A percentile compares a stretch with the other conserved stretches of the same genome.
phyloP scores from a whole-genome alignment of 306 rosid genomes.

The Malus sylvestris region DNA sequence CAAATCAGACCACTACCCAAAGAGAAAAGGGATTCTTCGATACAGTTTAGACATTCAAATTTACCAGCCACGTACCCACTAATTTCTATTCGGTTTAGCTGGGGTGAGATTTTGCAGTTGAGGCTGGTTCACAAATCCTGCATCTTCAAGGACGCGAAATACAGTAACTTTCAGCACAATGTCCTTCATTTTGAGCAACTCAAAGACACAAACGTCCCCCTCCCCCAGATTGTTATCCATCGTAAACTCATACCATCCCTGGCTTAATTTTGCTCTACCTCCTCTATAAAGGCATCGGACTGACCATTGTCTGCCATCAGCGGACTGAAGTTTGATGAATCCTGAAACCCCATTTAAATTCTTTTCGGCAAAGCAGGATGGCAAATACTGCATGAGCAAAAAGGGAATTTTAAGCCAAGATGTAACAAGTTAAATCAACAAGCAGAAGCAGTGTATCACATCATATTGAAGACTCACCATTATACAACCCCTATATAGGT shows the following conservation, averaged over 20 bases:
- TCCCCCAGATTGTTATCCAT: slow-evolving; percentile 83
- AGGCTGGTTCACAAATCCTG: slow-evolving; percentile 33
- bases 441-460: neutral
- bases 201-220: slow-evolving; percentile 96
- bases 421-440: neutral
- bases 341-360: slow-evolving; percentile 80
- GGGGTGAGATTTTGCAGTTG: slow-evolving; percentile 35
- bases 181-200: slow-evolving; percentile 56
- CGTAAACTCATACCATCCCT: slow-evolving; percentile 90
- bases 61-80: slow-evolving; percentile 9
- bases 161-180: slow-evolving; percentile 73
- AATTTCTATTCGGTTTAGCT: slow-evolving; percentile 46
- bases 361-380: slow-evolving; percentile 97
- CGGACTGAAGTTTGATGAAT: slow-evolving; percentile 78
- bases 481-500: slow-evolving; percentile 91
- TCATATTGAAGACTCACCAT: slow-evolving; percentile 55
- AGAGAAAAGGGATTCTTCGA: slow-evolving; percentile 25
- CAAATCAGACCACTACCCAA: slow-evolving; percentile 36
- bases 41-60: slow-evolving; percentile 22
- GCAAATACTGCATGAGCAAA: slow-evolving; percentile 62
- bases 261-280: slow-evolving; percentile 93
- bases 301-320: slow-evolving; percentile 80
- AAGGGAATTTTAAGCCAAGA: neutral
- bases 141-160: slow-evolving; percentile 59
- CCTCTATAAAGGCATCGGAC: slow-evolving; percentile 85